Conservation (phyloP, 2,329 filamentous ascomycete genomes). For the Phyllosticta citribraziliensis region DNA sequence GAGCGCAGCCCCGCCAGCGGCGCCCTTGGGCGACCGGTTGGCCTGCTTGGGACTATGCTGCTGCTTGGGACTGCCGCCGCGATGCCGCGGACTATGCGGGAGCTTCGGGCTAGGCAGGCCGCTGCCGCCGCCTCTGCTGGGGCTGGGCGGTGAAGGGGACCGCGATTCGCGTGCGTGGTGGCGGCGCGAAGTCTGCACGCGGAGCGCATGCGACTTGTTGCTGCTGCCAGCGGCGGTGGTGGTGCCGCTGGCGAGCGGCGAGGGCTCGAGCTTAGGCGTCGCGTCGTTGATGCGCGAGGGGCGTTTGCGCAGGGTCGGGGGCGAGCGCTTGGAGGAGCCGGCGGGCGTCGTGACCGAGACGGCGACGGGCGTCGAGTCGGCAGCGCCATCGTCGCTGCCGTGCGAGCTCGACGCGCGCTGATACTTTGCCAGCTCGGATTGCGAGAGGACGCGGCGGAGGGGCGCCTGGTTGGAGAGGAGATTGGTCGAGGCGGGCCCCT, state of each 20-base stretch:
- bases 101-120: neutral
- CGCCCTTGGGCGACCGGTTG: neutral
- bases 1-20: neutral
- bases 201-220: conserved; percentile 17
- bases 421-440: conserved; percentile 77
- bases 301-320: conserved; percentile 42
- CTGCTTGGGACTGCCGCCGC: neutral
- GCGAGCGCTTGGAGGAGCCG: conserved; percentile 25
- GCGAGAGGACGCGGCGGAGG: conserved; percentile 75
- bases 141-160: conserved; percentile 34
- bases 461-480: conserved; percentile 50
- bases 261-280: conserved; percentile 35
- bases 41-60: conserved; percentile 4
- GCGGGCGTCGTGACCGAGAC: conserved; percentile 12
- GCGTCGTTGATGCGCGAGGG: conserved; percentile 13
- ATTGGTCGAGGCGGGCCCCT: conserved; percentile 12
- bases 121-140: conserved; percentile 6
- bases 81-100: neutral
- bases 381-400: conserved; percentile 30
- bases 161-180: conserved; percentile 7
- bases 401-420: conserved; percentile 28
- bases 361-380: conserved; percentile 13
- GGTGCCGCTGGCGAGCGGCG: conserved; percentile 16
- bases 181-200: conserved; percentile 16
- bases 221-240: neutral